phyloP scores from a whole-genome alignment of 2,329 filamentous ascomycete species.

The Aspergillus transmontanensis region DNA sequence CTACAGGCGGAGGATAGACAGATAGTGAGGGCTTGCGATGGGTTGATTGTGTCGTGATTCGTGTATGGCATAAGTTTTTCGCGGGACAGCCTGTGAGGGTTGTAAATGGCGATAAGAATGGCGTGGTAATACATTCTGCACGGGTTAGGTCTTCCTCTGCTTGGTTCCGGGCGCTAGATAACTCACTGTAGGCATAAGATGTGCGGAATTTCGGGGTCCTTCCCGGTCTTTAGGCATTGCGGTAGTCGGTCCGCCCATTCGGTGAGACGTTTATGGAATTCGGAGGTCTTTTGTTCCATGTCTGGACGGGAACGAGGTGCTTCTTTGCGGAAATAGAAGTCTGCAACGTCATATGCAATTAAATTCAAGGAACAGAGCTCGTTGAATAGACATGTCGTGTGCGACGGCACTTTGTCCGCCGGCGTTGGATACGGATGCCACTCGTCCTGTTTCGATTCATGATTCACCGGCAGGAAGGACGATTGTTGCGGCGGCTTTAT shows the following conservation, averaged over 20 bases:
- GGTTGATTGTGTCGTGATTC: not conserved
- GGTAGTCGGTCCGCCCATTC: conserved; percentile 20
- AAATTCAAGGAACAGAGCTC: conserved; percentile 23
- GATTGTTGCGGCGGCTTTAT: conserved; percentile 21
- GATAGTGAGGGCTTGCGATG: conserved; percentile 17
- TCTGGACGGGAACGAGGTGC: conserved; percentile 11
- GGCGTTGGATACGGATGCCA: conserved; percentile 27
- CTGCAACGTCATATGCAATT: conserved; percentile 24
- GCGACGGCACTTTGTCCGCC: conserved; percentile 14
- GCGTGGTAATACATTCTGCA: conserved; percentile 42
- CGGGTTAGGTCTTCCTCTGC: conserved; percentile 2
- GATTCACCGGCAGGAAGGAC: conserved; percentile 2
- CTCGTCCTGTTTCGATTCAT: conserved; percentile 18
- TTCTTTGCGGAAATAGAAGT: conserved; percentile 19
- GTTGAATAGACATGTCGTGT: conserved; percentile 23
- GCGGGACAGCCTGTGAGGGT: conserved; percentile 16
- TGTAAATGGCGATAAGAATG: conserved; percentile 39
- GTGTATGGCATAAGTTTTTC: not conserved
- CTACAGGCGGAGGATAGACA: conserved; percentile 30
- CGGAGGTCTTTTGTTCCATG: conserved; percentile 14
- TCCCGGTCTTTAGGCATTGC: conserved; percentile 11
- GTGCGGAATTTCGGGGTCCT: conserved; percentile 21
- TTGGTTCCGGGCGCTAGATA: not conserved
- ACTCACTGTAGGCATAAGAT: conserved; percentile 28
- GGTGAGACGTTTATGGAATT: conserved; percentile 22